These are phyloP conservation scores for Salvia miltiorrhiza DNA, from an alignment of 257 asterid species.

Conservation along the genomic window DNA sequence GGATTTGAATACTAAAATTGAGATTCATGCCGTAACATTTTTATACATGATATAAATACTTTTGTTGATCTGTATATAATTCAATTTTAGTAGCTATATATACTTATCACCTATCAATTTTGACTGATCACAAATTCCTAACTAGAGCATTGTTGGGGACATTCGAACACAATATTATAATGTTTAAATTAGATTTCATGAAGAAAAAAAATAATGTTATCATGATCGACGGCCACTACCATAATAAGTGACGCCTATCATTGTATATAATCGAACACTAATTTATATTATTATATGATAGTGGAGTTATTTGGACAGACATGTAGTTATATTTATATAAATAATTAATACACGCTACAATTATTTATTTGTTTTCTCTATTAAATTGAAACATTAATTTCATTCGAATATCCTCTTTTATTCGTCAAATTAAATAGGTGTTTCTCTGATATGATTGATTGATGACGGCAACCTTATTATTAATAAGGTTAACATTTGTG, in stretches of 20 bases:
- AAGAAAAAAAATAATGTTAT: neutral
- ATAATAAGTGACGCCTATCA: neutral
- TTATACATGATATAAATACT: too few relatives aligned
- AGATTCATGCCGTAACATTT: too few relatives aligned
- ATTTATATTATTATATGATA: too few relatives aligned
- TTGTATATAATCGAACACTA: neutral
- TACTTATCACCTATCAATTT: neutral
- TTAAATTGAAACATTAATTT: neutral
- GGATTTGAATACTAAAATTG: too few relatives aligned
- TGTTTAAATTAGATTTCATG: neutral
- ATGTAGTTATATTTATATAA: too few relatives aligned
- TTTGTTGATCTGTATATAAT: too few relatives aligned
- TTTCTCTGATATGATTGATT: slow-evolving; percentile 7
- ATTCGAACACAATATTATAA: neutral
- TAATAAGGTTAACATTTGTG: too few relatives aligned
- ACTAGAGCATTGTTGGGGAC: neutral
- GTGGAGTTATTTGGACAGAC: too few relatives aligned
- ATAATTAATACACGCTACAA: too few relatives aligned
- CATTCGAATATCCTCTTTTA: neutral
- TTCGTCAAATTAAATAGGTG: neutral
- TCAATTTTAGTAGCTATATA: too few relatives aligned
- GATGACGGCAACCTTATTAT: neutral
- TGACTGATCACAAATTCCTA: neutral
- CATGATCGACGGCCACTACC: neutral
- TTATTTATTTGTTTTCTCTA: neutral